Conservation (phyloP, 805 yeast genomes). For the Wickerhamiella cacticola region DNA sequence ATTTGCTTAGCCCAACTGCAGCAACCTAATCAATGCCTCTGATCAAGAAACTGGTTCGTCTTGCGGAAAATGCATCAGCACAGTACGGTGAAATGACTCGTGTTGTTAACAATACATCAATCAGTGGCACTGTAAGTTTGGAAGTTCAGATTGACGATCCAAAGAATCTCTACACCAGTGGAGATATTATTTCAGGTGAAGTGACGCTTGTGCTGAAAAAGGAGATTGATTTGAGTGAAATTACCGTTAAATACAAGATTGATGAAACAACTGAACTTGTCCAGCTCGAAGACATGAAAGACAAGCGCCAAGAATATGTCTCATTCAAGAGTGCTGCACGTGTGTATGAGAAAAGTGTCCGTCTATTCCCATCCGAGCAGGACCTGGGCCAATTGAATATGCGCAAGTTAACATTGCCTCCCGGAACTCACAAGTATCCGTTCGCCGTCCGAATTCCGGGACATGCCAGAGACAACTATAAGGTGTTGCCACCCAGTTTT, state of each 20-base stretch:
- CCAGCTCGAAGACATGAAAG: background rate
- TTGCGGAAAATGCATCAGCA: constrained; percentile 2
- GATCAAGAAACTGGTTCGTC: background rate
- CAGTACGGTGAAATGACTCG: background rate
- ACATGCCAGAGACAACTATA: background rate
- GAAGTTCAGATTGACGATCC: constrained; percentile 10
- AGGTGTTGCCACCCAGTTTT: constrained; percentile 8
- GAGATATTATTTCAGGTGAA: constrained; percentile 16
- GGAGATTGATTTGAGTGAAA: constrained; percentile 12
- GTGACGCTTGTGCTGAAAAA: constrained; percentile 13
- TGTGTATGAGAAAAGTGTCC: constrained; percentile 4
- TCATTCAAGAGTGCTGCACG: background rate
- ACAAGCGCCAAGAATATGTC: background rate
- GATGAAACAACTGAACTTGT: constrained; percentile 14
- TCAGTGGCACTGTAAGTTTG: constrained; percentile 5
- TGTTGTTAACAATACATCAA: background rate
- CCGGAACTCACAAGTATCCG: constrained; percentile 14
- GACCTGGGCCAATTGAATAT: constrained; percentile 2
- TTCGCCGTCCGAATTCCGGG: constrained; percentile 12
- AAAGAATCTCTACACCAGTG: constrained; percentile 13
- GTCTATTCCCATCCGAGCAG: constrained; percentile 12
- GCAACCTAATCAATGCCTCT: constrained; percentile 3
- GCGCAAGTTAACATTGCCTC: constrained; percentile 11
- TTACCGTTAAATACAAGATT: constrained; percentile 15
- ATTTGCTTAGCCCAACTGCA: too few species aligned